Evolutionary conservation across 768 basidiomycete species (phyloP), one percentile per base, ranked within the genome.

Genomic region (Russula sp.): DNA sequence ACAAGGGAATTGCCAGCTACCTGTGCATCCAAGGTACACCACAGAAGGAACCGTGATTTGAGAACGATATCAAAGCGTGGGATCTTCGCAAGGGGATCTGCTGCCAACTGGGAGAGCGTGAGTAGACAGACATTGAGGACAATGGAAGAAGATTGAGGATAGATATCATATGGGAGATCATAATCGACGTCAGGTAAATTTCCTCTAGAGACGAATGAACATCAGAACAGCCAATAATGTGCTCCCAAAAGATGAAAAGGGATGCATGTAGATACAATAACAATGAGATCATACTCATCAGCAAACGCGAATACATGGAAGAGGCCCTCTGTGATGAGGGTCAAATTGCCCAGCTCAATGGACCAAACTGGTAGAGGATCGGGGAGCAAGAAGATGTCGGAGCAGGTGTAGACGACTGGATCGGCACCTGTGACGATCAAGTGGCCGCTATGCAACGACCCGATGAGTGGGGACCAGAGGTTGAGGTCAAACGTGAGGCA

Each of bases 391-490:
- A 57, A 59, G 3, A 63, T 58, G 22, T 63, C 52, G 20, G 62
- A 63, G 22, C 53, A 55, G 34, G 62, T 46, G 10, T 63, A 63
- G 58, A 63, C 47, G 32, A 59, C 51, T 16, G 62, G 62, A 48
- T 63, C 46, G 10, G 56, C 57, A 46, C 55, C 57, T 5, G 62
- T 59, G 39, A 59, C 58, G 46, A 63, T 49, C 10, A 63, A 18
- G 47, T 63, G 58, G 2, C 62, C 62, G 7, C 59, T 54, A 39
- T 63, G 62, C 52, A 63, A 49, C 2, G 62, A 63, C 18, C 62
- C 62, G 36, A 59, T 55, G 52, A 63, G 62, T n/a, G 62, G 62
- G 22, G 62, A 59, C 62, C 62, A 63, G 29, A 49, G 54, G 39
- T 63, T 41, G 6, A 63, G 43, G 52, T 63, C 57, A 52, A 63